These are phyloP conservation scores for Aspergillus bertholletiae DNA, from an alignment of 495 filamentous ascomycete species.

Conservation along the genomic window DNA sequence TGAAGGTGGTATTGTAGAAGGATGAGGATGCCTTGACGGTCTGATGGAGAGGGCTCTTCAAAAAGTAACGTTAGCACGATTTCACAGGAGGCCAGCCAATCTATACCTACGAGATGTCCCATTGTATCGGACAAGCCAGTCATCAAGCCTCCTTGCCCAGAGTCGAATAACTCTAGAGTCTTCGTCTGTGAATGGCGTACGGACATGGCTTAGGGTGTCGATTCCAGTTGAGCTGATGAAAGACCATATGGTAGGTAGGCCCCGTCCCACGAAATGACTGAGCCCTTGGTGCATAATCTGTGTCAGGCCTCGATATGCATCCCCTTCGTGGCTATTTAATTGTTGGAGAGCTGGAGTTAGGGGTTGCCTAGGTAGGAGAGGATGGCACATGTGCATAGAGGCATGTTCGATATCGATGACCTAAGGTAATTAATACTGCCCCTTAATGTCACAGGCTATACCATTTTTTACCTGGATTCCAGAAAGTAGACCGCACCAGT, in stretches of 20 bases:
- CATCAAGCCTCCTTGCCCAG: constrained; percentile 35
- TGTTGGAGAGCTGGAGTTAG: constrained; percentile 23
- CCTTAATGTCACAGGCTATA: background rate
- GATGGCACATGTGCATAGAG: constrained; percentile 40
- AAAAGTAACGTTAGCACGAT: background rate
- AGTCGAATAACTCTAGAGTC: constrained; percentile 34
- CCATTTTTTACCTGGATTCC: constrained; percentile 32
- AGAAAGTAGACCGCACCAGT: constrained; percentile 36
- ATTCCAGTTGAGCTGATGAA: constrained; percentile 25
- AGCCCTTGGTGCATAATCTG: constrained; percentile 42
- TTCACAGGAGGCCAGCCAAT: background rate
- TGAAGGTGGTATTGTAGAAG: constrained; percentile 39
- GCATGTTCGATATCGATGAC: constrained; percentile 44
- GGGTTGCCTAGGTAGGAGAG: constrained; percentile 33
- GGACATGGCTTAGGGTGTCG: constrained; percentile 8
- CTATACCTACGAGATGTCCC: constrained; percentile 22
- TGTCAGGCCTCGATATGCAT: constrained; percentile 33
- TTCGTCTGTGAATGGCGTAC: constrained; percentile 27
- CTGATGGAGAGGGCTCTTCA: constrained; percentile 32
- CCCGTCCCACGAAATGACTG: constrained; percentile 37
- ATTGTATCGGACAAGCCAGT: constrained; percentile 39
- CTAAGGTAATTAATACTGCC: constrained; percentile 8
- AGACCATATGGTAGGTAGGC: constrained; percentile 38
- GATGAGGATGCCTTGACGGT: constrained; percentile 33
- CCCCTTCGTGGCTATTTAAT: constrained; percentile 22